phyloP scores from a whole-genome alignment of 2,329 filamentous ascomycete genomes.

The Pestalotiopsis fici region DNA sequence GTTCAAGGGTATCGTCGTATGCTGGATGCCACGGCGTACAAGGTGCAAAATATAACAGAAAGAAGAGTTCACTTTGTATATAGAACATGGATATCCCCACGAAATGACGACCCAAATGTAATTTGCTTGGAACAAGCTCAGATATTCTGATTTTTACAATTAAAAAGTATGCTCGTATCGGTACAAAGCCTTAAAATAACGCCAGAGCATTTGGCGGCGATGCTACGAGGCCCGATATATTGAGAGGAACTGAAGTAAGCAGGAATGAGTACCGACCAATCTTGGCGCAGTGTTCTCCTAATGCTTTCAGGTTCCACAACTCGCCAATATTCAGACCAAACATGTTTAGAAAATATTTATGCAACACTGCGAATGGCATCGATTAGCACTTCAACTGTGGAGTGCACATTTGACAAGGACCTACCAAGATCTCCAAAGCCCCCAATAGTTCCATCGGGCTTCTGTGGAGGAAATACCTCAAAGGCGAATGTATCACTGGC shows the following conservation, averaged over 20 bases:
- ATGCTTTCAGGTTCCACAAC: constrained; percentile 18
- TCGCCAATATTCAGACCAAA: constrained; percentile 21
- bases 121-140: too few relatives aligned
- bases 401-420: not conserved
- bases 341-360: constrained; percentile 9
- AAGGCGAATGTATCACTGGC: constrained; percentile 57
- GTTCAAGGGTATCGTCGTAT: not conserved
- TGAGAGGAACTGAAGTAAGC: constrained; percentile 40
- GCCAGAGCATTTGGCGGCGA: constrained; percentile 41
- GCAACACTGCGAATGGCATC: not conserved
- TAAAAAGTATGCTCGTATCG: not conserved
- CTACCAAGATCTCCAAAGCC: constrained; percentile 10
- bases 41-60: not conserved
- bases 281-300: constrained; percentile 29
- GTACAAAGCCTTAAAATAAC: constrained; percentile 26
- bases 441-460: constrained; percentile 19
- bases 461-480: constrained; percentile 47
- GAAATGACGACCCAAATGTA: not conserved
- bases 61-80: constrained; percentile 1
- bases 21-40: not conserved
- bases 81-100: not conserved
- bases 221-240: constrained; percentile 38
- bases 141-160: not conserved
- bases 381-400: not conserved
- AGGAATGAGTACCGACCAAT: constrained; percentile 41